These are phyloP conservation scores for Xylariaceae sp. DNA, from an alignment of 2,329 filamentous ascomycete species.

Conservation along the genomic window DNA sequence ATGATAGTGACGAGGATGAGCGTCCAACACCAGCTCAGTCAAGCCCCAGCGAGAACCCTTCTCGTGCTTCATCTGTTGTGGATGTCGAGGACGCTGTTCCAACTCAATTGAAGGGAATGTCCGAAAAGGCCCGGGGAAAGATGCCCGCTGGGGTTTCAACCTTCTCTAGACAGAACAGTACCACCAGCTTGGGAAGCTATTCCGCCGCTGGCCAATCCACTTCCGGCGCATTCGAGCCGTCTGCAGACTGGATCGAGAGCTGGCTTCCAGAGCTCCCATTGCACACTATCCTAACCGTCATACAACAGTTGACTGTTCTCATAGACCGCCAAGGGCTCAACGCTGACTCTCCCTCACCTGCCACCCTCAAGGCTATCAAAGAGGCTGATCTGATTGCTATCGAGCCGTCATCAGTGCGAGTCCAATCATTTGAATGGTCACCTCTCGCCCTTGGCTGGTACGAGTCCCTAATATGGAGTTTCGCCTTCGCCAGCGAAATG, in stretches of 20 bases:
- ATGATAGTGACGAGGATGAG: constrained; percentile 59
- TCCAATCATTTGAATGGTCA: constrained; percentile 95
- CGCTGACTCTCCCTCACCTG: constrained; percentile 52
- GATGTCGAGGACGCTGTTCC: constrained; percentile 79
- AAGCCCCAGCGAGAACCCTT: constrained; percentile 68
- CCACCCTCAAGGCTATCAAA: constrained; percentile 61
- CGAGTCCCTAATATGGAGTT: constrained; percentile 90
- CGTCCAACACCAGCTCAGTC: constrained; percentile 66
- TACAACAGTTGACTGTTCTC: constrained; percentile 67
- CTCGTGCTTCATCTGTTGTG: constrained; percentile 72
- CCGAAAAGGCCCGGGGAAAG: constrained; percentile 95
- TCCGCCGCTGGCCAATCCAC: constrained; percentile 63
- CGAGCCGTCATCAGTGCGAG: constrained; percentile 75
- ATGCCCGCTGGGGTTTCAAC: constrained; percentile 83
- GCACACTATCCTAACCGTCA: constrained; percentile 82
- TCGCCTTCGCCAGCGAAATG: constrained; percentile 91
- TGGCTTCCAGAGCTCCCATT: constrained; percentile 93
- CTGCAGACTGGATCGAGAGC: constrained; percentile 84
- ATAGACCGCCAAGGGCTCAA: constrained; percentile 59
- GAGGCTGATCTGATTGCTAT: constrained; percentile 72
- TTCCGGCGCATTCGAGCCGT: constrained; percentile 75
- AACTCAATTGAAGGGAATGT: constrained; percentile 87
- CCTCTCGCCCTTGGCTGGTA: constrained; percentile 92
- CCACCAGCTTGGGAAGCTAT: constrained; percentile 76
- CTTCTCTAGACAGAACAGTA: constrained; percentile 91